A percentile compares a stretch with the other conserved stretches of the same genome.
Conservation (phyloP, 306 rosid genomes). For the Prunus dulcis region DNA sequence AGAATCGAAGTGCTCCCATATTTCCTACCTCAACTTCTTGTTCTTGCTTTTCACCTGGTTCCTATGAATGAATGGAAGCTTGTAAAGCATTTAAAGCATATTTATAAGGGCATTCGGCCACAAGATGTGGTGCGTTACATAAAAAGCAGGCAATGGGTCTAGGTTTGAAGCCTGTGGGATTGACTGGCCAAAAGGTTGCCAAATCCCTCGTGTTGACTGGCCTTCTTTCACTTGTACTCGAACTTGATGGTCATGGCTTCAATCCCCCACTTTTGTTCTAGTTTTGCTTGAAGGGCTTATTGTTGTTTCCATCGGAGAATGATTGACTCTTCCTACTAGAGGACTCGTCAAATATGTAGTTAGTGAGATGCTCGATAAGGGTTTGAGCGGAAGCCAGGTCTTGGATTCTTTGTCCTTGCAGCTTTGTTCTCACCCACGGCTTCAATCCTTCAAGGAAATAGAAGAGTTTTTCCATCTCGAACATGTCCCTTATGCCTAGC, state of each 20-base stretch:
- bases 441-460: neutral
- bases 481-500: neutral
- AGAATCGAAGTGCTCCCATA: neutral
- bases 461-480: neutral
- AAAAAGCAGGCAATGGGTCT: neutral
- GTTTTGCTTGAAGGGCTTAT: too few species aligned
- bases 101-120: neutral
- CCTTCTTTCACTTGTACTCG: neutral
- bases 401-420: neutral
- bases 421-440: neutral
- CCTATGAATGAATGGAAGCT: neutral
- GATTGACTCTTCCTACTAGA: neutral
- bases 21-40: neutral
- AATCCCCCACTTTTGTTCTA: neutral
- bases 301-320: too few species aligned
- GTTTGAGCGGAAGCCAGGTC: neutral
- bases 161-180: neutral
- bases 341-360: neutral
- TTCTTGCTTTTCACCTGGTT: neutral
- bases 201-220: too few species aligned
- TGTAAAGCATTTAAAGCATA: neutral
- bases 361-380: neutral
- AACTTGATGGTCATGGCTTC: neutral
- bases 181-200: too few species aligned
- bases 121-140: neutral